These are phyloP conservation scores for Oenanthe javanica DNA, from an alignment of 140 eudicot species.

Conservation along the genomic window DNA sequence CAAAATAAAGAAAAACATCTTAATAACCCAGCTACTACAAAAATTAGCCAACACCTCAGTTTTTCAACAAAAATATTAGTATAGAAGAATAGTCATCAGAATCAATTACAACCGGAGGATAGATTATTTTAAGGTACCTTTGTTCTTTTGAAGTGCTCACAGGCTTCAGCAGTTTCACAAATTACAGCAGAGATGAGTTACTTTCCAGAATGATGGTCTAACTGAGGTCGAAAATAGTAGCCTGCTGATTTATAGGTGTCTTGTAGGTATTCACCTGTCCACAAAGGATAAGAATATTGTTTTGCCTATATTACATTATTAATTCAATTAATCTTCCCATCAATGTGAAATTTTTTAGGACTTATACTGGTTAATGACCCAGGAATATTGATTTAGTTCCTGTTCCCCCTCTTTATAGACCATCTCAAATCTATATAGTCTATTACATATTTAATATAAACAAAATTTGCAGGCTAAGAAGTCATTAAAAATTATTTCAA, in stretches of 20 bases:
- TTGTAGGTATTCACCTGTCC: not conserved
- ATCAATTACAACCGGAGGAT: not conserved
- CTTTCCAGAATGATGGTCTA: not conserved
- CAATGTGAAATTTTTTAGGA: not conserved
- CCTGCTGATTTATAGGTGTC: not conserved
- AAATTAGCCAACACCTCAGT: not conserved
- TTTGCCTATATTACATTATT: not conserved
- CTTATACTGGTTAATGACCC: not conserved
- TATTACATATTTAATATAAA: not conserved
- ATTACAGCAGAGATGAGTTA: not conserved
- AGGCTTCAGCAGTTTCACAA: not conserved
- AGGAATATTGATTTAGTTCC: not conserved
- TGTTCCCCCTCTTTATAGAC: not conserved
- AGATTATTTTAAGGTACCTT: not conserved
- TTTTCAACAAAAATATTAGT: not conserved
- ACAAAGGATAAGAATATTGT: not conserved
- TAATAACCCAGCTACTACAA: not conserved
- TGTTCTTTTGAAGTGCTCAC: not conserved
- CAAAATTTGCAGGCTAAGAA: not conserved
- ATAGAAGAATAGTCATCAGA: not conserved
- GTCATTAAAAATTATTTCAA: not conserved
- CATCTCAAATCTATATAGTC: not conserved
- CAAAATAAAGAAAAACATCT: not conserved
- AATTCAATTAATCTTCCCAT: not conserved
- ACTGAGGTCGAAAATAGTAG: not conserved